These are phyloP conservation scores for Exophiala sideris DNA, from an alignment of 2,329 filamentous ascomycete species.

Conservation along the genomic window DNA sequence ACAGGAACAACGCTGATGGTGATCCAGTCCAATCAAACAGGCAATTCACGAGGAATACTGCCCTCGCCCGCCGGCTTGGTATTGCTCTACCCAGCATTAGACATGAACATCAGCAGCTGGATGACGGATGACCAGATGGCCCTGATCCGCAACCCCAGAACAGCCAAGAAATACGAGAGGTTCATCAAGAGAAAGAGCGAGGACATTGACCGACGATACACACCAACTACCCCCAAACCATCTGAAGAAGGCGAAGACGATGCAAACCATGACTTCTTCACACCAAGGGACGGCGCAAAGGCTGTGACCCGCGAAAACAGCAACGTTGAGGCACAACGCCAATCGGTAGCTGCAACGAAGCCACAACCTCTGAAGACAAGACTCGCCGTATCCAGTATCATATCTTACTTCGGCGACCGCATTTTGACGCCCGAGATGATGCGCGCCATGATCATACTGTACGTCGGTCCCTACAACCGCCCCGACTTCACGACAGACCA, in stretches of 20 bases:
- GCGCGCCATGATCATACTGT: constrained; percentile 97
- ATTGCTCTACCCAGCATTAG: constrained; percentile 82
- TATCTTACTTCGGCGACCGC: constrained; percentile 95
- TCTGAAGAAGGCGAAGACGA: constrained; percentile 67
- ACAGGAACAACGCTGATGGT: constrained; percentile 84
- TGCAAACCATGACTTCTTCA: constrained; percentile 32
- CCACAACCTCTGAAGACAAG: constrained; percentile 66
- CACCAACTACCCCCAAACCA: constrained; percentile 73
- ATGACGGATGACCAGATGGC: constrained; percentile 99
- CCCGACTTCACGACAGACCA: constrained; percentile 92
- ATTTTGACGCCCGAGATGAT: constrained; percentile 97
- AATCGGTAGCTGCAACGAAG: constrained; percentile 37
- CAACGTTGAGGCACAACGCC: constrained; percentile 36
- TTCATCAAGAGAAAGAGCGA: constrained; percentile 81
- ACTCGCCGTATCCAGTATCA: constrained; percentile 94
- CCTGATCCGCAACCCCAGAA: constrained; percentile 69
- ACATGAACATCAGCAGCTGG: constrained; percentile 98
- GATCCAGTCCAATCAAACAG: constrained; percentile 61
- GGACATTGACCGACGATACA: constrained; percentile 61
- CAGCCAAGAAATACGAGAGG: constrained; percentile 62
- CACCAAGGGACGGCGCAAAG: constrained; percentile 26
- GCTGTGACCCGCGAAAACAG: constrained; percentile 28
- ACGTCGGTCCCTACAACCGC: constrained; percentile 88
- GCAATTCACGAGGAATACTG: constrained; percentile 54
- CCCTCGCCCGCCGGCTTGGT: constrained; percentile 76